These are phyloP conservation scores for Aspergillus quadricinctus DNA, from an alignment of 2,329 filamentous ascomycete genomes.

Conservation along the genomic window DNA sequence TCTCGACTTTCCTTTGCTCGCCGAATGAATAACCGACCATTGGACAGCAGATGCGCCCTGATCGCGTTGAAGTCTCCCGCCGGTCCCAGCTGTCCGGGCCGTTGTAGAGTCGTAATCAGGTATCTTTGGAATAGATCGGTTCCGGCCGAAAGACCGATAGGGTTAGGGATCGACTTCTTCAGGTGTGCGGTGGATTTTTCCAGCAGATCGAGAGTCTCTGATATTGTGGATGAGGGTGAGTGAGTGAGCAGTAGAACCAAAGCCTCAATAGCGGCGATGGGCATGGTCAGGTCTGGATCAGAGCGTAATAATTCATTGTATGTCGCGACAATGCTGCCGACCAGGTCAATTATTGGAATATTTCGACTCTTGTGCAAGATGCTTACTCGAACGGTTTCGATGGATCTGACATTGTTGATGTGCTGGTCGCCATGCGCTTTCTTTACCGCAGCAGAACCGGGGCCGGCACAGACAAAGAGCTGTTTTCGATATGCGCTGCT, in stretches of 20 bases:
- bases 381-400: conserved; percentile 39
- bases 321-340: conserved; percentile 55
- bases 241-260: conserved; percentile 81
- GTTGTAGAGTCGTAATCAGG: conserved; percentile 68
- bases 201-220: conserved; percentile 86
- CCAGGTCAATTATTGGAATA: background rate
- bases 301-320: conserved; percentile 61
- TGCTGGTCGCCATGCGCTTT: conserved; percentile 27
- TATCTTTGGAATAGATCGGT: conserved; percentile 96
- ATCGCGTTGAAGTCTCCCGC: conserved; percentile 75
- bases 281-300: conserved; percentile 87
- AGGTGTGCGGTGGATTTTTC: conserved; percentile 72
- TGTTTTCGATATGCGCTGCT: background rate
- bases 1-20: conserved; percentile 80
- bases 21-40: conserved; percentile 80
- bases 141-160: conserved; percentile 86
- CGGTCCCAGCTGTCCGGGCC: conserved; percentile 48
- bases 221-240: conserved; percentile 78
- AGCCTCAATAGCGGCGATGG: conserved; percentile 88
- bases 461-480: background rate
- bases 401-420: conserved; percentile 16
- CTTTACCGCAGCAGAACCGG: background rate
- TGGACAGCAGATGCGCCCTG: conserved; percentile 75
- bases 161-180: conserved; percentile 75
- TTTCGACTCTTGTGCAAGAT: background rate